Conservation (phyloP, 345 rosid species). For the Sisymbrium irio region DNA sequence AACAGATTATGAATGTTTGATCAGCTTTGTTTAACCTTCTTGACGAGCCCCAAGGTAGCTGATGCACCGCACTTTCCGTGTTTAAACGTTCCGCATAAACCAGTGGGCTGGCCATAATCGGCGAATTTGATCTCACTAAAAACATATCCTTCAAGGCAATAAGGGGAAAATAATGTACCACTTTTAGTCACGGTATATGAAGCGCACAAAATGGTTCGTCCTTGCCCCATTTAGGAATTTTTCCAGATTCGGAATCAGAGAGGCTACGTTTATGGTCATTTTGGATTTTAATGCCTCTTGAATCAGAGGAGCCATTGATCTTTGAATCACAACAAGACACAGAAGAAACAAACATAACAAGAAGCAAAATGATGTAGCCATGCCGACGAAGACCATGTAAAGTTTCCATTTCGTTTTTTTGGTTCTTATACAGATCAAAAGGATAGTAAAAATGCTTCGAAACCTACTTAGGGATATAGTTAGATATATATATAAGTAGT, state of each 20-base stretch:
- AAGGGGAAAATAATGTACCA: neutral
- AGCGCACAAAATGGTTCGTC: neutral
- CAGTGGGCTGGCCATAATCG: constrained; percentile 17
- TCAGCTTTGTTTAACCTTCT: neutral
- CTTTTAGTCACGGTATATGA: neutral
- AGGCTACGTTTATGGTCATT: neutral
- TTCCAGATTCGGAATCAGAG: neutral
- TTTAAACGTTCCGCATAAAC: neutral
- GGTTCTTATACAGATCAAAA: neutral
- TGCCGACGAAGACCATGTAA: neutral
- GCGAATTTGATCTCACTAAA: constrained; percentile 5
- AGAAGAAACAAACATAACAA: neutral
- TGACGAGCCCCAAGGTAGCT: neutral
- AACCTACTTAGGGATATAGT: neutral
- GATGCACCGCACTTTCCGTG: constrained; percentile 4
- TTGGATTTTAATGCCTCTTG: neutral
- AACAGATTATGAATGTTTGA: neutral
- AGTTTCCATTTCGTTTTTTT: neutral
- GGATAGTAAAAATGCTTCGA: neutral
- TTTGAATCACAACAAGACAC: constrained; percentile 1
- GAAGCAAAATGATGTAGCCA: constrained; percentile 2
- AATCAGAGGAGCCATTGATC: neutral
- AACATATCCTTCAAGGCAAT: neutral
- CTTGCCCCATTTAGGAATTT: neutral
- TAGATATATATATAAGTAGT: neutral